Base-by-base conservation (phyloP, 2,329 filamentous ascomycete species). In the Gliomastix tumulicola region DNA sequence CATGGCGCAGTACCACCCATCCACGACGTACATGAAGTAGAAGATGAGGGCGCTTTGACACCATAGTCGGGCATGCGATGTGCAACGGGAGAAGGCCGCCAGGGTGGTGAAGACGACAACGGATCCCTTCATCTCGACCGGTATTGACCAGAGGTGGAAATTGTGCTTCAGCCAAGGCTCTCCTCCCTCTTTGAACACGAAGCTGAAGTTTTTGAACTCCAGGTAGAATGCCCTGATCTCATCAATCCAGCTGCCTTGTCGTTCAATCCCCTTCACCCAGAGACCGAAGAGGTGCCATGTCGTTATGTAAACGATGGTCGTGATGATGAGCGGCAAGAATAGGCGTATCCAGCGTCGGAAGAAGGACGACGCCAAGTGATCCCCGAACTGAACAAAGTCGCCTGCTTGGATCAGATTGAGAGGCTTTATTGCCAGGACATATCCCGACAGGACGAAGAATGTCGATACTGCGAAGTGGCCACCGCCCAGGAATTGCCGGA, bases 161-260 rank as follows among this genome's bases (percentile, higher is more conserved):
- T 79, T 77, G 56, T 76, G 55, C 13, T 32, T 46, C 19, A 59
- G 34, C 63, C 74, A 80, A 10, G 73, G 69, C 9, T 69, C 59
- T 2, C 71, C 72, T 7, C 76, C 74, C 7, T 64, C 65, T 30
- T 73, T 71, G 57, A 76, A 84, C 27, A 82, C 52, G 50, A 80
- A 84, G 55, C 71, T 84, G 59, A 80, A 84, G 53, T 82, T 82
- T 51, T 84, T 84, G 50, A 75, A 63, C 50, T 84, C 75, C 41
- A 52, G 41, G 43, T 71, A 71, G 47, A 68, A 63, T 6, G 53
- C 45, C 59, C 68, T 73, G 2, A 76, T 41, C 46, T 79, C 75
- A 10, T 65, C 67, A 7, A 50, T 41, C 46, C 68, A 66, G 21
- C 45, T 71, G 5, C 44, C 44, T 41, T 69, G 54, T 10, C 57